phyloP scores from a whole-genome alignment of 2,329 filamentous ascomycete genomes.

The Trichoderma sp. region DNA sequence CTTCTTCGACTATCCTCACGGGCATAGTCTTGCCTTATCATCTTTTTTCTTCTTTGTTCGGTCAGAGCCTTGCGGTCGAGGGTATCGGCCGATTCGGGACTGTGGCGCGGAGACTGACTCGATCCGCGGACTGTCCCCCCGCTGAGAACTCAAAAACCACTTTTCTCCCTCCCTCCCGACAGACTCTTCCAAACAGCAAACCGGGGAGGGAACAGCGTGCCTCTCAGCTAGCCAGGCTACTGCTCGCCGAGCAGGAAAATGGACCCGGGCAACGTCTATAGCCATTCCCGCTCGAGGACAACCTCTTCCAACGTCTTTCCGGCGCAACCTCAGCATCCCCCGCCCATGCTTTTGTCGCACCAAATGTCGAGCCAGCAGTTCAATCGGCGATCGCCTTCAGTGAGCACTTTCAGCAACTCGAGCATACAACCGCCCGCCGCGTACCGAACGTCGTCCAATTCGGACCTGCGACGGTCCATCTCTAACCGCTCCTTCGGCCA shows the following conservation, averaged over 20 bases:
- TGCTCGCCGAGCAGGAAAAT: slow-evolving; percentile 23
- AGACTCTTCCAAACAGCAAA: neutral
- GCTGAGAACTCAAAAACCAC: neutral
- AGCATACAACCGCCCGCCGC: slow-evolving; percentile 62
- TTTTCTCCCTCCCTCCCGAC: neutral
- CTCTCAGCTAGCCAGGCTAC: neutral
- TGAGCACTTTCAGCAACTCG: slow-evolving; percentile 72
- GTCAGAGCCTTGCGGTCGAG: neutral
- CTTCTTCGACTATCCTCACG: neutral
- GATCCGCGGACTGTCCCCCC: neutral
- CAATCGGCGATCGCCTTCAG: slow-evolving; percentile 60
- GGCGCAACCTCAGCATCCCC: slow-evolving; percentile 33
- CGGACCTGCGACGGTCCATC: slow-evolving; percentile 71
- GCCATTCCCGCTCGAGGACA: slow-evolving; percentile 58
- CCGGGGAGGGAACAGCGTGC: neutral
- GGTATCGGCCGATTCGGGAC: neutral
- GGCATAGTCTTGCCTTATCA: neutral
- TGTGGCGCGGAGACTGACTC: neutral
- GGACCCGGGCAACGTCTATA: slow-evolving; percentile 44
- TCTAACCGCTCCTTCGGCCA: slow-evolving; percentile 73
- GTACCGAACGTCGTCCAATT: slow-evolving; percentile 57
- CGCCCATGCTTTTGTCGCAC: slow-evolving; percentile 28
- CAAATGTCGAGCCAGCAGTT: slow-evolving; percentile 22
- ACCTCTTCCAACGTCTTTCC: slow-evolving; percentile 58
- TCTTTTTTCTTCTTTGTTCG: neutral